Evolutionary conservation across 2,329 filamentous ascomycete genomes (phyloP), one percentile per base, ranked within the genome.

Genomic region (Pyrenochaeta sp.): DNA sequence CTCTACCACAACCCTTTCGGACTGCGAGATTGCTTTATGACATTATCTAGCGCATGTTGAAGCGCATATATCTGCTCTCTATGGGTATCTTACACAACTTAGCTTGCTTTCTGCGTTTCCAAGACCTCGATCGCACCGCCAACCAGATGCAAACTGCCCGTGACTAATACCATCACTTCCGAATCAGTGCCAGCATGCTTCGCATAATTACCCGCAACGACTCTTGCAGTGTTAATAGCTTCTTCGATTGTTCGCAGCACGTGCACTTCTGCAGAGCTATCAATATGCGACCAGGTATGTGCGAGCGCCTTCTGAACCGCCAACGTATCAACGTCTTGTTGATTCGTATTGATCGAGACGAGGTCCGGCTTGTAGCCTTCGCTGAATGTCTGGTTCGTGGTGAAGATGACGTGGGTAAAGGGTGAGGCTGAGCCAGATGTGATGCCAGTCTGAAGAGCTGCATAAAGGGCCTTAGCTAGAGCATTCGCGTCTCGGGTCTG

Each of bases 121-220:
- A 96, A 77, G 0, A 91, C 88, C 74, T 91, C 89, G 51, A 96
- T 80, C 45, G 93, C 81, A 10, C 90, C 91, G 7, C 93, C 92
- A 0, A 93, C 92, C 39, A 97, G 83, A 81, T 96, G 90, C 71
- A 96, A 79, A 74, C 92, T 96, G 2, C 93, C 93, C 13, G 93
- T 96, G 9, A 92, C 88, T 53, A 97, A 79, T 0, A 89, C 86
- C 73, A 88, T 86, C 15, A 87, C 81, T 49, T 82, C 82, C 2
- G 74, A 66, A 50, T 79, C 60, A n/a, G 72, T 68, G 25, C 69
- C 30, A 61, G 52, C 54, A 8, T 58, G 58, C 24, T 59, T 52
- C 36, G 72, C 58, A 70, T 76, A 75, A 12, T 59, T 50, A 53
- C 70, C 74, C 30, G 64, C 74, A 5, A 81, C 63, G 0, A 44